A percentile compares a stretch with the other conserved stretches of the same genome.
phyloP scores from a whole-genome alignment of 1,284 basidiomycete genomes.

The Ceratobasidium sp. region DNA sequence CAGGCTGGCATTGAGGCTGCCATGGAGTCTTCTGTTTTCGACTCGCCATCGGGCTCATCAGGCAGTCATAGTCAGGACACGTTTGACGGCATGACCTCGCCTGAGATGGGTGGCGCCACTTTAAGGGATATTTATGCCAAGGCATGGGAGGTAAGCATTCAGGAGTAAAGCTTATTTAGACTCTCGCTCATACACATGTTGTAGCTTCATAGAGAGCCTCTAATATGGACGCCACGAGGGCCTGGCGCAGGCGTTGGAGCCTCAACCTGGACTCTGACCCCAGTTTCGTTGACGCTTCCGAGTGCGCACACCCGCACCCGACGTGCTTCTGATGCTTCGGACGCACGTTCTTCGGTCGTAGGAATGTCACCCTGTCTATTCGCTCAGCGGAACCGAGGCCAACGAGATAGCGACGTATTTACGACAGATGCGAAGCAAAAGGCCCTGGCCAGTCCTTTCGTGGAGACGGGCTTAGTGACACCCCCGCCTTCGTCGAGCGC shows the following conservation, averaged over 20 bases:
- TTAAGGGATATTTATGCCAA: slow-evolving; percentile 36
- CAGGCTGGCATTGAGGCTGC: slow-evolving; percentile 29
- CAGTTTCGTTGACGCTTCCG: slow-evolving; percentile 13
- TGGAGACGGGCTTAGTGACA: not conserved
- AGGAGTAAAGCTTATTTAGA: not conserved
- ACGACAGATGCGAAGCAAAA: slow-evolving; percentile 6
- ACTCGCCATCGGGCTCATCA: slow-evolving; percentile 22
- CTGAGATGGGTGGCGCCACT: slow-evolving; percentile 39
- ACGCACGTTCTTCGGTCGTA: slow-evolving; percentile 25
- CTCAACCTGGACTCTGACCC: slow-evolving; percentile 36
- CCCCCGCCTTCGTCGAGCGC: slow-evolving; percentile 3
- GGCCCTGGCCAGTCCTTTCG: slow-evolving; percentile 3
- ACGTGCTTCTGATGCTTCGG: slow-evolving; percentile 30
- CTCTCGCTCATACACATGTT: not conserved
- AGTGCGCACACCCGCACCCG: slow-evolving; percentile 14
- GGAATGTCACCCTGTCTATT: slow-evolving; percentile 22
- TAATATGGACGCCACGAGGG: slow-evolving; percentile 37
- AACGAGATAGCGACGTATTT: slow-evolving; percentile 34
- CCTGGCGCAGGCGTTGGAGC: slow-evolving; percentile 26
- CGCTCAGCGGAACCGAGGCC: slow-evolving; percentile 20
- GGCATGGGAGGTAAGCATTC: slow-evolving; percentile 36
- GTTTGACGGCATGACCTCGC: slow-evolving; percentile 23
- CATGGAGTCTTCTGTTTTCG: slow-evolving; percentile 27
- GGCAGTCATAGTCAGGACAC: slow-evolving; percentile 1
- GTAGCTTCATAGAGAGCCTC: slow-evolving; percentile 33